phyloP scores from a whole-genome alignment of 345 rosid genomes.

The Firmiana major region DNA sequence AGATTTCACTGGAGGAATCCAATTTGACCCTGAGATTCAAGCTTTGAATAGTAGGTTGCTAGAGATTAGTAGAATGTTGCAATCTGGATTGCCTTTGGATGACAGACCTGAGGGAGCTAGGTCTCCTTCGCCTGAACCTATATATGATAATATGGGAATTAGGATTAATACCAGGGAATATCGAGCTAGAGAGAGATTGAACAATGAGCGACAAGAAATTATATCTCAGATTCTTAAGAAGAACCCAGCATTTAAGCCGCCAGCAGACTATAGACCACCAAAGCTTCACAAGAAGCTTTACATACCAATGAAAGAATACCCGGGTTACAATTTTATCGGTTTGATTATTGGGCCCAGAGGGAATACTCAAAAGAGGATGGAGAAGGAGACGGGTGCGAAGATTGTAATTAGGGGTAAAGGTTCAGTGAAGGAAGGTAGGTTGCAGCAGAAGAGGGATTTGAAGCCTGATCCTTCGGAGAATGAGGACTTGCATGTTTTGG shows the following conservation, averaged over 20 bases:
- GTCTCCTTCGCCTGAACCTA: constrained; percentile 95
- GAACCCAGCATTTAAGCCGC: constrained; percentile 95
- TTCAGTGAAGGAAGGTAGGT: constrained; percentile 86
- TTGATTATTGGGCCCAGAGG: constrained; percentile 95
- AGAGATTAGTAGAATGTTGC: constrained; percentile 77
- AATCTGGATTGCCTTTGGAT: constrained; percentile 75
- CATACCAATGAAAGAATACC: constrained; percentile 90
- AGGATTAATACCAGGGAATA: constrained; percentile 87
- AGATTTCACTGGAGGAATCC: constrained; percentile 86
- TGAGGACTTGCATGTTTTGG: constrained; percentile 97
- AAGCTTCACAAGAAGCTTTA: constrained; percentile 96
- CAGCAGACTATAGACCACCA: constrained; percentile 93
- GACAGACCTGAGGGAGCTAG: constrained; percentile 90
- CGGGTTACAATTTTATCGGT: constrained; percentile 88
- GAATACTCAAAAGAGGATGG: constrained; percentile 98
- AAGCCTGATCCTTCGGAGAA: constrained; percentile 92
- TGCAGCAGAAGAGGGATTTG: constrained; percentile 91
- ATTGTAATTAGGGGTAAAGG: constrained; percentile 97
- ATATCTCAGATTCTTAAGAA: constrained; percentile 83
- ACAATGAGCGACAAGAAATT: constrained; percentile 85
- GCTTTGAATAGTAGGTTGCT: constrained; percentile 77
- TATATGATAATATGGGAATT: constrained; percentile 91
- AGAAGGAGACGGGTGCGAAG: constrained; percentile 92
- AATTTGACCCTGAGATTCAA: constrained; percentile 90
- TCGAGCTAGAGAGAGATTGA: constrained; percentile 84